Evolutionary conservation across 1,139 yeast genomes (phyloP), one percentile per base, ranked within the genome.

Genomic region (Scheffersomyces titani): DNA sequence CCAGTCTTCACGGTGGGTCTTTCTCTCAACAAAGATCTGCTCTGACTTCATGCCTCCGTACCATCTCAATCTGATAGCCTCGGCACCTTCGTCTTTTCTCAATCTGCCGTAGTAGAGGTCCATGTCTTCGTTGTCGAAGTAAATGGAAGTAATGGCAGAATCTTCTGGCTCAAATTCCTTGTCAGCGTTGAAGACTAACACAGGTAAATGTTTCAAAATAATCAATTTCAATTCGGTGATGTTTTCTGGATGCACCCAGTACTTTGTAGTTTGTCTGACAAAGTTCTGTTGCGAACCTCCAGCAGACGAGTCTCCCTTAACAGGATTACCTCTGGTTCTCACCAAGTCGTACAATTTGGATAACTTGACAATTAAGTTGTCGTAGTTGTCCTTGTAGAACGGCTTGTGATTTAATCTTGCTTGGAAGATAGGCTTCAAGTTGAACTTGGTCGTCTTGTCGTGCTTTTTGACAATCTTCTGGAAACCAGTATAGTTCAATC

Each of bases 1-100:
- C 99, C 99, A 94, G 76, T 94, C 99, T 74, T 94, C 99, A 74
- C 99, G 86, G 71, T 94, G 99, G 16, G 99, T 94, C 74, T 94
- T 94, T 74, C 99, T 87, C 76, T 94, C 99, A 46, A 94, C 97
- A 64, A 94, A 94, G 57, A 94, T 92, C 54, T 90, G 91, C 64
- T 93, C 97, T 3, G 94, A 84, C 58, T 85, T 83, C 99, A 94
- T 93, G 55, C 97, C 98, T 70, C 99, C 99, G 71, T 94, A 94
- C 99, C 99, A 94, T 79, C 99, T 88, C 70, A 94, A 82, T 77
- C 99, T 88, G 65, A 94, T 92, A 21, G 99, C 99, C 75, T 94
- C 99, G 9, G 99, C 99, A 72, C 99, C 99, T 80, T 94, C 99
- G 64, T 92, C 96, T 75, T 94, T 94, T 71, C 96, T 87, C 67